phyloP scores from a whole-genome alignment of 495 filamentous ascomycete species.

The Xylaria longipes region DNA sequence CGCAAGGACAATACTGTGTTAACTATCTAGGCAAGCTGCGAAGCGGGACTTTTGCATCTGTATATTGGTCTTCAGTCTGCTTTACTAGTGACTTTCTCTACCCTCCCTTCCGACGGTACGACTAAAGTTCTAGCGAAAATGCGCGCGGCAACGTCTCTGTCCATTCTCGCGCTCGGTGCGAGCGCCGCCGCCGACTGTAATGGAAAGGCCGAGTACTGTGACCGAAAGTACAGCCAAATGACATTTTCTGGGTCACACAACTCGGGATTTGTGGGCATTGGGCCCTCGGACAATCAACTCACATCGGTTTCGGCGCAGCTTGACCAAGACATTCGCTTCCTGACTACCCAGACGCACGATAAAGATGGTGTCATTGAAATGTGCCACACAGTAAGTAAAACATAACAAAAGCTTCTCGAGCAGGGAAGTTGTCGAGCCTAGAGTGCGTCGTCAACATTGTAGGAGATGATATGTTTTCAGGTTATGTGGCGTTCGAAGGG shows the following conservation, averaged over 20 bases:
- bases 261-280: conserved; percentile 71
- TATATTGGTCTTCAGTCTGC: conserved; percentile 21
- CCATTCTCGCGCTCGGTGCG: conserved; percentile 31
- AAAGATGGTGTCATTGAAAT: conserved; percentile 53
- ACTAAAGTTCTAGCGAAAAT: conserved; percentile 22
- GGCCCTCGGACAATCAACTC: conserved; percentile 72
- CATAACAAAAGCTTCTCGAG: not conserved
- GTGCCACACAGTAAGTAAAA: conserved; percentile 60
- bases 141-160: conserved; percentile 26
- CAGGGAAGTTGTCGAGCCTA: not conserved
- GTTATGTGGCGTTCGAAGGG: too few relatives aligned
- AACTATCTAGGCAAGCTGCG: not conserved
- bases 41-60: not conserved
- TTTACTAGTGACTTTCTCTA: not conserved
- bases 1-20: not conserved
- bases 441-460: not conserved
- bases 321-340: conserved; percentile 79
- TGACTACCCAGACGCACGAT: conserved; percentile 78
- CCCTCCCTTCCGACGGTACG: not conserved
- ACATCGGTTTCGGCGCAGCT: conserved; percentile 71
- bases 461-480: not conserved
- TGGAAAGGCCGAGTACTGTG: conserved; percentile 73
- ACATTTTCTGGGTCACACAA: conserved; percentile 81
- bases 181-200: conserved; percentile 65
- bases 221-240: conserved; percentile 75